Base-by-base conservation (phyloP, 768 basidiomycete species). In the Leccinum uliginosum region DNA sequence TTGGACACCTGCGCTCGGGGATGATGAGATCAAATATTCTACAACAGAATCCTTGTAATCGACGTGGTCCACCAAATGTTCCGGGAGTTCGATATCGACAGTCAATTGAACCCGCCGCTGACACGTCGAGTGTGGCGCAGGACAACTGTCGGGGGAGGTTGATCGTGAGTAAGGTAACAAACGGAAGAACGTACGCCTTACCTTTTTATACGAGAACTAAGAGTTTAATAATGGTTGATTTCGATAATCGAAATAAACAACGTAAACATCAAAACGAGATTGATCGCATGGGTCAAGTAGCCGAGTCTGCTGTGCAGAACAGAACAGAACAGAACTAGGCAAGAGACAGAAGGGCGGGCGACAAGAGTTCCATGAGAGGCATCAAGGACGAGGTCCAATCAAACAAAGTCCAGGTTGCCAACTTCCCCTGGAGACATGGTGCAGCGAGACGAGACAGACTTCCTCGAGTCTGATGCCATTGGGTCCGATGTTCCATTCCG, bases 341-440 rank as follows among this genome's bases (percentile, higher is more conserved):
- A 24, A 50, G 23, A 8, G 27, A 11, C 24, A 24, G 40, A 35
- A 34, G 46, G 30, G n/a, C 27, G 6, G 24, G 5, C 6, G 54
- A 32, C 23, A 23, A n/a, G 14, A 15, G n/a, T 23, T 46, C 23
- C 23, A 46, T 46, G 10, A n/a, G 3, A 4, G 9, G 30, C 5
- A 58, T 66, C 49, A 70, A 50, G 5, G 59, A 27, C 46, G 60
- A 49, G 62, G 58, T n/a, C 35, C 45, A 21, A 58, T 51, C 54
- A 90, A 76, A 68, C 86, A 80, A 32, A 91, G 68, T 50, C 85
- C 80, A 23, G 87, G 87, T 61, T 91, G 89, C 89, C 89, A 91
- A 60, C 84, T 85, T 21, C 89, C 89, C 74, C 80, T 81, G 4
- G 87, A 89, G 54, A 91, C 88, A 58, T 88, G 88, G 70, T 86